phyloP scores from a whole-genome alignment of 1,284 basidiomycete genomes.

The Anthracocystis setariae region DNA sequence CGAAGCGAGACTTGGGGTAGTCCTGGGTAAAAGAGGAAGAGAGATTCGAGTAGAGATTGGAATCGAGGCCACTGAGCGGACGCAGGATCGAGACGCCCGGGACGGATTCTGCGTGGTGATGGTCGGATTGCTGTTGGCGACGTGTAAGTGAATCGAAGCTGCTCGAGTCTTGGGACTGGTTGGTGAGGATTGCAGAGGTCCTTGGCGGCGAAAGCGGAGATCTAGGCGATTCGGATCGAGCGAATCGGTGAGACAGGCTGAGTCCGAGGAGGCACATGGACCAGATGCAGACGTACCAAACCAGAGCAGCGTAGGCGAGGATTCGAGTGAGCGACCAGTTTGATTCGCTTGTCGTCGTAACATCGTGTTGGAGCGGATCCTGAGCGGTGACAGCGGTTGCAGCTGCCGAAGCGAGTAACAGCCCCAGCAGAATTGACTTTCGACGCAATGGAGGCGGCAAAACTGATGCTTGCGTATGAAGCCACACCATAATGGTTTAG shows the following conservation, averaged over 20 bases:
- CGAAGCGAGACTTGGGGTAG: constrained; percentile 58
- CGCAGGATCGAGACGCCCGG: constrained; percentile 64
- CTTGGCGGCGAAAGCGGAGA: constrained; percentile 41
- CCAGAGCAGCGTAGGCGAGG: constrained; percentile 64
- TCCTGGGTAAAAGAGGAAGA: constrained; percentile 62
- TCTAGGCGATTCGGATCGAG: constrained; percentile 24
- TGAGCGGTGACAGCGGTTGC: background rate
- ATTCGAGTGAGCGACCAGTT: background rate
- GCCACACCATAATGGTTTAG: too few species aligned
- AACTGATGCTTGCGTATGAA: too few species aligned
- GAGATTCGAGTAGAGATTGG: constrained; percentile 62
- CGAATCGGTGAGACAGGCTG: constrained; percentile 58
- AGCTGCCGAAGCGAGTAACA: background rate
- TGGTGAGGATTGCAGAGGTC: constrained; percentile 28
- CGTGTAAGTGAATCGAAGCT: constrained; percentile 59
- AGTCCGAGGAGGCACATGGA: constrained; percentile 80
- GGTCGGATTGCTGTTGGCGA: constrained; percentile 76
- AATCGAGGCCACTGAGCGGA: constrained; percentile 64
- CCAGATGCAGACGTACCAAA: constrained; percentile 82
- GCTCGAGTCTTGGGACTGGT: constrained; percentile 75
- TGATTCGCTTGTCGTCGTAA: background rate
- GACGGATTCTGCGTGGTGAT: constrained; percentile 72
- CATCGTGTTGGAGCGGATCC: background rate
- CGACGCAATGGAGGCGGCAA: too few species aligned
- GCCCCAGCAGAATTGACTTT: background rate